Evolutionary conservation across 2,329 filamentous ascomycete species (phyloP).

Genomic region (Myriangium duriaei): DNA sequence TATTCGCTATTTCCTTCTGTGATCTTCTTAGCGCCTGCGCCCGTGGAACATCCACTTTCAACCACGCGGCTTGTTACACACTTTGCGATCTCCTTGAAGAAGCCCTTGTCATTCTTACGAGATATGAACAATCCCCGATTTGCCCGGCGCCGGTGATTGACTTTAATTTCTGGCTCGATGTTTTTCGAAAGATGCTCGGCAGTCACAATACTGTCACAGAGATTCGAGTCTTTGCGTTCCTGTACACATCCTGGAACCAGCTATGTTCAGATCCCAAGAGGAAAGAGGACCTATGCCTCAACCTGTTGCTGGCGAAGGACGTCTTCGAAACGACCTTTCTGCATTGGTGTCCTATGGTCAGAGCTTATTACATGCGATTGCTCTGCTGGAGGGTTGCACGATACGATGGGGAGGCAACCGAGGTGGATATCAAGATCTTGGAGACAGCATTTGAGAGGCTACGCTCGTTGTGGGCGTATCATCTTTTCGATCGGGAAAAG

Average conservation of each 20-base stretch:
- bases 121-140: conserved; percentile 40
- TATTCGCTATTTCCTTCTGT: conserved; percentile 67
- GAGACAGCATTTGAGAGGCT: conserved; percentile 54
- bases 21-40: conserved; percentile 61
- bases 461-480: conserved; percentile 64
- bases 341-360: conserved; percentile 92
- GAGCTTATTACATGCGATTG: conserved; percentile 82
- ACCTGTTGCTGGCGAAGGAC: conserved; percentile 61
- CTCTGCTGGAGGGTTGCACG: conserved; percentile 81
- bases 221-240: conserved; percentile 67
- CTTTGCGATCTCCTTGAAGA: conserved; percentile 89
- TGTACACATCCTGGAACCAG: conserved; percentile 69
- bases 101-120: conserved; percentile 53
- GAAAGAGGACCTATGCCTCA: conserved; percentile 58
- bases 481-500: conserved; percentile 58
- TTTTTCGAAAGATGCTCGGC: conserved; percentile 64
- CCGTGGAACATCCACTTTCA: conserved; percentile 63
- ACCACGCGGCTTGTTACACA: conserved; percentile 74
- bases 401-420: conserved; percentile 52
- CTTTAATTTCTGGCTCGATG: conserved; percentile 76
- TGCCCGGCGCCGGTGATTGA: conserved; percentile 44
- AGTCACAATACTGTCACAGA: conserved; percentile 86
- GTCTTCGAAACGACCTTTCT: conserved; percentile 75
- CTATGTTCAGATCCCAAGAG: conserved; percentile 52
- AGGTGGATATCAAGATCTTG: conserved; percentile 45